These are phyloP conservation scores for Xylaria multiplex DNA, from an alignment of 2,329 filamentous ascomycete species.

Conservation along the genomic window DNA sequence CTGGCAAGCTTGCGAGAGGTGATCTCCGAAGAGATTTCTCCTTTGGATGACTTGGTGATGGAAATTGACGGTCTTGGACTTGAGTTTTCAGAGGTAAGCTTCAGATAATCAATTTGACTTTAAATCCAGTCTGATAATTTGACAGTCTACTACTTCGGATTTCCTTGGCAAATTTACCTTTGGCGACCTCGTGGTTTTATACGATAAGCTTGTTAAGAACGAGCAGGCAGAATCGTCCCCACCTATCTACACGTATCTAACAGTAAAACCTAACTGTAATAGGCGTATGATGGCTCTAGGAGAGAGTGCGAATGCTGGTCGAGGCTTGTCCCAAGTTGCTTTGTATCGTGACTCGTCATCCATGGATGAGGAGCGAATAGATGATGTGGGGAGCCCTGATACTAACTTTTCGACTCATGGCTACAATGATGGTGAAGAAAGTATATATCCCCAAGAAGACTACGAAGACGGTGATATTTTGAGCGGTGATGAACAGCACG, in stretches of 20 bases:
- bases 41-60: conserved; percentile 49
- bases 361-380: conserved; percentile 35
- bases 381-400: conserved; percentile 30
- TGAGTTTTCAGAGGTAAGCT: conserved; percentile 49
- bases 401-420: conserved; percentile 31
- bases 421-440: conserved; percentile 36
- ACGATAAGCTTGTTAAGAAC: conserved; percentile 48
- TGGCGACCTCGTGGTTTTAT: conserved; percentile 46
- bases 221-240: conserved; percentile 42
- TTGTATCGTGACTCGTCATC: conserved; percentile 46
- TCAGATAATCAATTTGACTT: background rate
- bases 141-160: conserved; percentile 46
- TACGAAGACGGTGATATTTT: conserved; percentile 26
- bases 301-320: conserved; percentile 47
- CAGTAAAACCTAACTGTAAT: conserved; percentile 48
- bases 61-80: conserved; percentile 49
- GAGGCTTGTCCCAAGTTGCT: conserved; percentile 48
- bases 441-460: conserved; percentile 36
- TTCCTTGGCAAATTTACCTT: conserved; percentile 48
- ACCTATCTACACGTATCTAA: conserved; percentile 48
- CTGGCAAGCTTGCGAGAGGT: conserved; percentile 47
- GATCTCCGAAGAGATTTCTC: conserved; percentile 49
- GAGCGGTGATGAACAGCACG: conserved; percentile 41
- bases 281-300: conserved; percentile 48
- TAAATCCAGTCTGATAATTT: conserved; percentile 37